Conservation (phyloP, 352 stramenopile genomes). For the Peronospora destructor region DNA sequence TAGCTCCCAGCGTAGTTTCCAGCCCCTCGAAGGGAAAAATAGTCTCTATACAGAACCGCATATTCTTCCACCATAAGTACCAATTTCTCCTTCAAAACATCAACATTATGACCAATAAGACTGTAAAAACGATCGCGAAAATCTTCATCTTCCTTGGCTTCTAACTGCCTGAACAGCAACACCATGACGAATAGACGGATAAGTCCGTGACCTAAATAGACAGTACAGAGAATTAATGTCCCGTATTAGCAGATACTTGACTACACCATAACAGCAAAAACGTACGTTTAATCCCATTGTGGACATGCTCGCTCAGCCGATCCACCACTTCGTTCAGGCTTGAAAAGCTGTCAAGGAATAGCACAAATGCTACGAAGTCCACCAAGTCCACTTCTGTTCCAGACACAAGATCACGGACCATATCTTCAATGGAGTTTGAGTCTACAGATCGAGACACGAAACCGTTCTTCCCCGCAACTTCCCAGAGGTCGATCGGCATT, state of each 20-base stretch:
- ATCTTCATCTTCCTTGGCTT: constrained; percentile 28
- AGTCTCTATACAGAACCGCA: constrained; percentile 41
- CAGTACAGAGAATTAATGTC: constrained; percentile 6
- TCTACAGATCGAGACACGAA: constrained; percentile 5
- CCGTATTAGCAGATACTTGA: neutral
- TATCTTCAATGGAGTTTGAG: constrained; percentile 25
- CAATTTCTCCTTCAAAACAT: constrained; percentile 27
- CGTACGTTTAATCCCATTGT: constrained; percentile 43
- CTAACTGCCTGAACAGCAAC: constrained; percentile 46
- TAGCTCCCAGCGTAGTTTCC: constrained; percentile 25
- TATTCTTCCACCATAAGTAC: constrained; percentile 42
- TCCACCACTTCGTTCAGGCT: constrained; percentile 56
- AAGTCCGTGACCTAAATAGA: constrained; percentile 35
- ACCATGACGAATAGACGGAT: constrained; percentile 61
- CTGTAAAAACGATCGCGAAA: constrained; percentile 40
- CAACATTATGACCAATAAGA: constrained; percentile 36
- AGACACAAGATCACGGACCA: constrained; percentile 31
- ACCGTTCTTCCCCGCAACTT: constrained; percentile 13
- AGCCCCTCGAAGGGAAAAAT: constrained; percentile 41
- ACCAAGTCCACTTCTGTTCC: constrained; percentile 43
- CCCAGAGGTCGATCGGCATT: constrained; percentile 32
- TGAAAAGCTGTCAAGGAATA: constrained; percentile 68
- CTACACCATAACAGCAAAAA: neutral
- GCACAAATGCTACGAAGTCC: constrained; percentile 57
- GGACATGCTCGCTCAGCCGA: constrained; percentile 39